Evolutionary conservation across 129 eudicot species (phyloP).

Genomic region (Pittosporum tobira): DNA sequence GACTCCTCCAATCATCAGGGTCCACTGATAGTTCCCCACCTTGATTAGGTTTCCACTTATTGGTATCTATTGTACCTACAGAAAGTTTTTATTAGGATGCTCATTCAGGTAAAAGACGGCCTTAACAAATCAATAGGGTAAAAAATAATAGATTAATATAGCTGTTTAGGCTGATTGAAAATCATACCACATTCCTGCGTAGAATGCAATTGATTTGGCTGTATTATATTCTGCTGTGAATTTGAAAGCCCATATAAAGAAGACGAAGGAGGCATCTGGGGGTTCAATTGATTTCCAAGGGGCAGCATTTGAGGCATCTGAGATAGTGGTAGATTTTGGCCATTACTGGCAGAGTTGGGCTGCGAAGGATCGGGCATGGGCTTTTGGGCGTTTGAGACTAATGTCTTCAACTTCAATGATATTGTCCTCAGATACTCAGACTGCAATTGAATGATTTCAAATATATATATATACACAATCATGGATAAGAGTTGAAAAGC

Average conservation of each 20-base stretch:
- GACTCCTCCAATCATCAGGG: constrained; percentile 61
- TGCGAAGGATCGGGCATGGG: constrained; percentile 40
- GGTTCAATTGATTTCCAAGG: no score
- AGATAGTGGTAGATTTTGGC: constrained; percentile 34
- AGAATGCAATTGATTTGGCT: no score
- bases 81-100: not conserved
- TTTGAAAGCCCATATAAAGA: no score
- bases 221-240: no score
- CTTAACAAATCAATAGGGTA: no score
- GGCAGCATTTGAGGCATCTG: no score
- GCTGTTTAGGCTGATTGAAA: no score
- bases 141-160: no score
- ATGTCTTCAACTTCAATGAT: constrained; percentile 68
- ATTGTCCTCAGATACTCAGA: constrained; percentile 73
- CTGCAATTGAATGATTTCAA: constrained; percentile 35
- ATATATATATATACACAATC: not conserved
- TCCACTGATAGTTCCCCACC: constrained; percentile 49
- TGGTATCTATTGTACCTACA: constrained; percentile 33
- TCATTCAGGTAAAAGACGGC: no score
- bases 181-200: no score
- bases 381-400: constrained; percentile 66
- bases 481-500: not conserved
- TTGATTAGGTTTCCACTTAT: constrained; percentile 25
- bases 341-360: constrained; percentile 34
- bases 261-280: no score